phyloP scores from a whole-genome alignment of 2,329 filamentous ascomycete species.

The Pseudocercospora fijiensis region DNA sequence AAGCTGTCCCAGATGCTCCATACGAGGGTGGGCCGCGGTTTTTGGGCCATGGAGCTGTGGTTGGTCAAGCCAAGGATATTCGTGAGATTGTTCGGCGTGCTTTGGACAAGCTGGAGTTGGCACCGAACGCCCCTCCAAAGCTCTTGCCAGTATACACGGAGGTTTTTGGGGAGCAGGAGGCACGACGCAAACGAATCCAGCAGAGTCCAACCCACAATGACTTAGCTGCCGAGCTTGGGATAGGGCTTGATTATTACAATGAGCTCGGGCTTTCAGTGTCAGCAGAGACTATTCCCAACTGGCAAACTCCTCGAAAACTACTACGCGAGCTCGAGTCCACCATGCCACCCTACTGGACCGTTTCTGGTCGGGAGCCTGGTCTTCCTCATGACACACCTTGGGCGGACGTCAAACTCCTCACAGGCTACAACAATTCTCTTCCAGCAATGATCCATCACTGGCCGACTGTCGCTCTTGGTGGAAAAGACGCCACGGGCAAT shows the following conservation, averaged over 20 bases:
- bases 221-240: conserved; percentile 5
- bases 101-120: conserved; percentile 24
- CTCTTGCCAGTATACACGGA: conserved; percentile 42
- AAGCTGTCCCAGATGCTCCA: conserved; percentile 25
- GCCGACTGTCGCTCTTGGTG: conserved; percentile 5
- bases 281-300: background rate
- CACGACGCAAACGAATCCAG: conserved; percentile 28
- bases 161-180: conserved; percentile 55
- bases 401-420: conserved; percentile 7
- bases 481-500: background rate
- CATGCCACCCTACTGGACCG: conserved; percentile 13
- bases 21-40: conserved; percentile 6
- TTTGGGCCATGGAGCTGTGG: conserved; percentile 44
- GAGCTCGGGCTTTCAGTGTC: conserved; percentile 1
- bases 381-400: conserved; percentile 7
- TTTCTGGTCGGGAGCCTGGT: conserved; percentile 8
- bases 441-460: conserved; percentile 14
- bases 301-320: background rate
- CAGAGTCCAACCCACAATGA: background rate
- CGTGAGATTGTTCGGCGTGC: conserved; percentile 36
- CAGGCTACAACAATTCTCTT: conserved; percentile 1
- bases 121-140: background rate
- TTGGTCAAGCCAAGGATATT: conserved; percentile 40
- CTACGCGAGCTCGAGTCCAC: background rate
- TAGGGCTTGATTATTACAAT: conserved; percentile 13